Base-by-base conservation (phyloP, 108 stramenopile species). In the Nitzschia sp. region DNA sequence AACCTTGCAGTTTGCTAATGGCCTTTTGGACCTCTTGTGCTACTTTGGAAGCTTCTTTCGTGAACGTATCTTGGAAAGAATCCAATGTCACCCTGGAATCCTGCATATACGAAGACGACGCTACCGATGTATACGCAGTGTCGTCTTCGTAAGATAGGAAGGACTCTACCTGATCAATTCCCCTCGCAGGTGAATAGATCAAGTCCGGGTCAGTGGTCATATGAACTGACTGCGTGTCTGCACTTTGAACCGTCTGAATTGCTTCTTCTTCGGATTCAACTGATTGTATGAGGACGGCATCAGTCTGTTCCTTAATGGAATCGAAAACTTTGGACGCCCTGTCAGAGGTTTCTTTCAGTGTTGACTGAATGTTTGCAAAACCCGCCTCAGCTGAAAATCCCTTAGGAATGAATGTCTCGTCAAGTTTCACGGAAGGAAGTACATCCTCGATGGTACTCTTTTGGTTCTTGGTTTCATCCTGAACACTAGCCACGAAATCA, bases 71-170 rank as follows among this genome's bases (percentile, higher is more conserved):
- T 12, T 62, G 61, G 43, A 62, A 62, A 10, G 57, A 11, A n/a
- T 34, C n/a, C 12, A 17, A 0, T 22, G 26, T 15, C 15, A 34
- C 37, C 14, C 12, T 24, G 11, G 57, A 15, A 24, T 54, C 53
- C 57, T 58, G 14, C 26, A 22, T 39, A 14, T 37, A 39, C 15
- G 57, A 40, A 1, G 38, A n/a, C 0, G 43, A 20, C n/a, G 43
- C 21, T 3, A 48, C 6, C 2, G 14, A 15, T 17, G n/a, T 17
- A 3, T 48, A 17, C 6, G 14, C 46, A 5, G 17, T 48, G 46
- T 48, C 17, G 3, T 48, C 46, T 48, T 62, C 61, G n/a, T 12
- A 12, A 17, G 61, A 44, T 20, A 44, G 43, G 61, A 62, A 62
- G 0, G 61, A 62, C 0, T 10, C 43, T 11, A 42, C 42, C 20